These are phyloP conservation scores for Calonectria fujianensis DNA, from an alignment of 2,329 filamentous ascomycete genomes.

Conservation along the genomic window DNA sequence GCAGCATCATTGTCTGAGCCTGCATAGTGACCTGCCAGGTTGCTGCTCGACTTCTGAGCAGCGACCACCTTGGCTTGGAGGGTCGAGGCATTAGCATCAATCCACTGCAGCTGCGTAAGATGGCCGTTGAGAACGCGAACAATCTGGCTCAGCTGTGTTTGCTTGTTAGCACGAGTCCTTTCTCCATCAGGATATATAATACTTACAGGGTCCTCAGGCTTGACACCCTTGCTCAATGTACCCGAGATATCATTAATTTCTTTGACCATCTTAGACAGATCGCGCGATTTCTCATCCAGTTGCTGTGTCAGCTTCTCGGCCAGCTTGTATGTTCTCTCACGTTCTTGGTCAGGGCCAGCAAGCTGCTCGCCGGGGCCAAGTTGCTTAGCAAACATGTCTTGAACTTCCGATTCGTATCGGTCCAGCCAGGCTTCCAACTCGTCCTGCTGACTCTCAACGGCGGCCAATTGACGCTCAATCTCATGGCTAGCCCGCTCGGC, in stretches of 20 bases:
- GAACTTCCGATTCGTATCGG: slow-evolving; percentile 92
- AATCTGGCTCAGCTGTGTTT: slow-evolving; percentile 88
- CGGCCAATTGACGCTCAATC: slow-evolving; percentile 92
- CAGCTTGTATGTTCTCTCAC: slow-evolving; percentile 95
- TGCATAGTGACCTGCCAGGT: slow-evolving; percentile 74
- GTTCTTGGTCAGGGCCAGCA: slow-evolving; percentile 93
- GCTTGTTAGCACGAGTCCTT: slow-evolving; percentile 52
- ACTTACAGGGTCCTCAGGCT: slow-evolving; percentile 90
- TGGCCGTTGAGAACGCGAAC: slow-evolving; percentile 96
- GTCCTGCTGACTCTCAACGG: slow-evolving; percentile 93
- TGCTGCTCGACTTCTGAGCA: slow-evolving; percentile 86
- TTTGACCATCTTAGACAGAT: slow-evolving; percentile 96
- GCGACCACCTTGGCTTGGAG: slow-evolving; percentile 88
- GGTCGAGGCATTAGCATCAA: slow-evolving; percentile 88
- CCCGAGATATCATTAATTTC: slow-evolving; percentile 97
- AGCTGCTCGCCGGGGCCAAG: slow-evolving; percentile 85
- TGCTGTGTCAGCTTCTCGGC: slow-evolving; percentile 94
- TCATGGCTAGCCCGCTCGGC: slow-evolving; percentile 94
- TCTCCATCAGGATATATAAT: slow-evolving; percentile 21
- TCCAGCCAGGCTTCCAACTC: slow-evolving; percentile 93
- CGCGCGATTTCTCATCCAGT: slow-evolving; percentile 94
- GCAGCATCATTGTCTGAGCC: slow-evolving; percentile 81
- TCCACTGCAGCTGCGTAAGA: slow-evolving; percentile 92
- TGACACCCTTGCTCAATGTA: slow-evolving; percentile 90
- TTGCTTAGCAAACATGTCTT: slow-evolving; percentile 89